Base-by-base conservation (phyloP, 768 basidiomycete genomes). In the Lepiota subincarnata region DNA sequence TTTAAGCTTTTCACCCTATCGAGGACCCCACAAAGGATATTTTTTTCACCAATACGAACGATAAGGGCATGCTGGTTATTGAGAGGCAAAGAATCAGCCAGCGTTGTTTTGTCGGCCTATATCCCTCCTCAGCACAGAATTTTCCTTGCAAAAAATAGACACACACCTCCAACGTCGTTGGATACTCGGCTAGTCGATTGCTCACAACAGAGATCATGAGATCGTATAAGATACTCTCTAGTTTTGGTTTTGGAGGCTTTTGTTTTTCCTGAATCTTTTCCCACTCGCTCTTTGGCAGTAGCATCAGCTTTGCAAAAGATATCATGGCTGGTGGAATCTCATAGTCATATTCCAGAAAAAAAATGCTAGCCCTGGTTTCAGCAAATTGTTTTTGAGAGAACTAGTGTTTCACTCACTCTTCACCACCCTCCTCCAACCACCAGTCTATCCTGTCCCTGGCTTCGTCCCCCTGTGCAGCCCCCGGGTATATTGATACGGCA, bases 401-500 rank as follows among this genome's bases (percentile, higher is more conserved):
- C 18, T 18, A 18, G 52, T 22, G 10, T 43, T 35, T 45, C 48
- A 50, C 84, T 58, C 63, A 94, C 93, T 97, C 94, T 58, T 96
- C 93, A 16, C 87, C 87, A 2, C 87, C 89, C 63, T 86, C 80
- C 57, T 97, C 92, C 11, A 98, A 71, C 90, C 94, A 94, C 85
- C 90, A 97, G 56, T 98, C 91, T 7, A 97, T 86, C 36, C 92
- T 79, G 59, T 83, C 82, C 57, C 77, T 71, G 34, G 69, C 52
- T 28, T 68, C 61, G 20, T 65, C 45, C n/a, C 62, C 49, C 55
- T 61, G 53, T 62, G 60, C 28, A 48, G 53, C 31, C 22, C 31
- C 26, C 20, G n/a, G 22, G 56, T 43, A 11, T 54, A 57, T n/a
- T 59, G 50, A 24, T 55, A 79, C 64, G 20, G 69, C 69, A 7